phyloP scores from a whole-genome alignment of 345 rosid genomes.

The Bruguiera parviflora region DNA sequence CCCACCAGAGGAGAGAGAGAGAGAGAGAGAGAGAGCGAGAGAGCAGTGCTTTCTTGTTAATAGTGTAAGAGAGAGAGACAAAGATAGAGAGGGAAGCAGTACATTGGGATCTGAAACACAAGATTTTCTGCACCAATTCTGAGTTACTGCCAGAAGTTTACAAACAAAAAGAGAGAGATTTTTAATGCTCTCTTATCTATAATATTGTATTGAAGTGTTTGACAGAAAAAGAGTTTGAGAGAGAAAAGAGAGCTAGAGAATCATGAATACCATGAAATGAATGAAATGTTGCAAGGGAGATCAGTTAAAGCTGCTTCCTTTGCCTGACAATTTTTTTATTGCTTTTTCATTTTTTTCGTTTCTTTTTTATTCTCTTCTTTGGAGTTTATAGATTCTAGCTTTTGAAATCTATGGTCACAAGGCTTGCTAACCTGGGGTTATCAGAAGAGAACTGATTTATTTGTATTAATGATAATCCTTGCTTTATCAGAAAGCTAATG shows the following conservation, averaged over 20 bases:
- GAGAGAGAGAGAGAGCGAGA: slow-evolving; percentile 8
- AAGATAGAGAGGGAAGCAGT: background rate
- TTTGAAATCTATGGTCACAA: background rate
- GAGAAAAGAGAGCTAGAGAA: slow-evolving; percentile 20
- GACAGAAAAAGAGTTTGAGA: background rate
- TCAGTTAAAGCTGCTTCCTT: slow-evolving; percentile 33
- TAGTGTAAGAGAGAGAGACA: slow-evolving; percentile 16
- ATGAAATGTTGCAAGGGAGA: slow-evolving; percentile 12
- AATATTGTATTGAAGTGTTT: background rate
- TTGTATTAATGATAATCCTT: background rate
- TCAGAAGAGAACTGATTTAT: slow-evolving; percentile 20
- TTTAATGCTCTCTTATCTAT: background rate
- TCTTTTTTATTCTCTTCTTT: slow-evolving; percentile 8
- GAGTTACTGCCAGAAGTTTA: slow-evolving; percentile 24
- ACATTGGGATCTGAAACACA: slow-evolving; percentile 51
- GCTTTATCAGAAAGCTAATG: background rate
- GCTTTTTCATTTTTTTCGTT: background rate
- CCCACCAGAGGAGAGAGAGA: background rate
- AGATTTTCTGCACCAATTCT: slow-evolving; percentile 42
- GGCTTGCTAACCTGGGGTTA: background rate
- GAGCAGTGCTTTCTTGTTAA: slow-evolving; percentile 28
- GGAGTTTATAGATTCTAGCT: background rate
- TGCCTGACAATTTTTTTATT: slow-evolving; percentile 26
- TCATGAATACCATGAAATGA: slow-evolving; percentile 23
- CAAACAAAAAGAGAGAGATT: background rate